Evolutionary conservation across 164 flowering plant genomes (phyloP).

Genomic region (Magnolia changhungtana): DNA sequence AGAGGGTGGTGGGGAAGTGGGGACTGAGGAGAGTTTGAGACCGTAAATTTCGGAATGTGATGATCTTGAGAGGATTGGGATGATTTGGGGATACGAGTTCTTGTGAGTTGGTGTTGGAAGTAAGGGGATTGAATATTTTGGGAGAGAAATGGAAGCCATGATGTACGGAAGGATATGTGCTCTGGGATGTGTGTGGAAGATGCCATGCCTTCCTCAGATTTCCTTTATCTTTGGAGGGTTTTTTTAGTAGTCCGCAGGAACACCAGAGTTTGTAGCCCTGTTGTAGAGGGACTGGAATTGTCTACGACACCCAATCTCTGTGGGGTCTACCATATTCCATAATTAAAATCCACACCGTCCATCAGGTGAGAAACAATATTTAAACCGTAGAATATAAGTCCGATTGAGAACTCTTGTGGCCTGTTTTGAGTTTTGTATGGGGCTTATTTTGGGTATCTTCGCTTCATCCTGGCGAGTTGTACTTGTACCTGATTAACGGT

Average conservation of each 20-base stretch:
- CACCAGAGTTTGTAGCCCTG: no score
- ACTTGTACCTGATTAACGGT: no score
- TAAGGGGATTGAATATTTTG: constrained; percentile 35
- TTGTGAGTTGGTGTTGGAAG: constrained; percentile 35
- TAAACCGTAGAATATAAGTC: no score
- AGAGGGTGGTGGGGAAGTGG: constrained; percentile 30
- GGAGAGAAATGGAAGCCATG: constrained; percentile 60
- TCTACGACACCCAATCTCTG: no score
- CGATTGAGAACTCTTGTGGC: no score
- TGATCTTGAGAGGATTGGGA: constrained; percentile 37
- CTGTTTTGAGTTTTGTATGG: no score
- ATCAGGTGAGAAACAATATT: no score
- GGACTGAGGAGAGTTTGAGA: constrained; percentile 35
- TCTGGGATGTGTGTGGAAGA: neutral
- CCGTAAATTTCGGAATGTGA: constrained; percentile 68
- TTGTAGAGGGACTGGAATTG: no score
- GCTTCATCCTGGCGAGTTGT: no score
- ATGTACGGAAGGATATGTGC: neutral
- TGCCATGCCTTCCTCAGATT: neutral
- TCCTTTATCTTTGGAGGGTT: neutral
- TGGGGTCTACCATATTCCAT: no score
- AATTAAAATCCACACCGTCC: no score
- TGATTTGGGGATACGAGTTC: constrained; percentile 28
- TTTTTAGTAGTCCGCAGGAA: neutral
- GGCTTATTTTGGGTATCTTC: no score